phyloP scores from a whole-genome alignment of 2,329 filamentous ascomycete species.

The Fusarium redolens region DNA sequence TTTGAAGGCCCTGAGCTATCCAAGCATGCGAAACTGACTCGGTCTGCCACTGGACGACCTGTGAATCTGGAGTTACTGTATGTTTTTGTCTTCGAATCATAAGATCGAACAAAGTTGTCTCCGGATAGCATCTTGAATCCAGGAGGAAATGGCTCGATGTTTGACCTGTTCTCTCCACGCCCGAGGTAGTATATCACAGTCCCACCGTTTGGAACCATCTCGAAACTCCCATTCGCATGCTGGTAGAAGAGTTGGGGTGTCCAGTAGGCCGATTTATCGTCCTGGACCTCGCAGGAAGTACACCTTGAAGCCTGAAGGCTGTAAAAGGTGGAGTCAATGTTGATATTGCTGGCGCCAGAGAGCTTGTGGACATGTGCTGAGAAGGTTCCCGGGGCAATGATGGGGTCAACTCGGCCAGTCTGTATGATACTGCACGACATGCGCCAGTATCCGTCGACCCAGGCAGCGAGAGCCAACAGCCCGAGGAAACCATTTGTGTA shows the following conservation, averaged over 20 bases:
- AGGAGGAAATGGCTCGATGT: conserved; percentile 39
- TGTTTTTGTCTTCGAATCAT: conserved; percentile 35
- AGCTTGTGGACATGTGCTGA: conserved; percentile 39
- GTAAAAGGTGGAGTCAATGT: conserved; percentile 18
- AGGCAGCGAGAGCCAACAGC: conserved; percentile 16
- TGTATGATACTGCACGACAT: conserved; percentile 42
- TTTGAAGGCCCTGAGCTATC: conserved; percentile 36
- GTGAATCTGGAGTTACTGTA: conserved; percentile 18
- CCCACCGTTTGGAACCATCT: conserved; percentile 40
- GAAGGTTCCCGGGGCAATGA: conserved; percentile 32
- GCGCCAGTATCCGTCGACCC: conserved; percentile 39
- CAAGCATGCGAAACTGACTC: conserved; percentile 40
- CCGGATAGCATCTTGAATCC: conserved; percentile 41
- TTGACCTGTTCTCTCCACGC: conserved; percentile 38
- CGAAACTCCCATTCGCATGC: conserved; percentile 36
- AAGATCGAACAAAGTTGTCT: conserved; percentile 26
- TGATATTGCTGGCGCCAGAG: conserved; percentile 41
- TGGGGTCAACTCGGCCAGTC: conserved; percentile 38
- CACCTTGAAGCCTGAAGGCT: conserved; percentile 36
- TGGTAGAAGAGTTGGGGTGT: conserved; percentile 40
- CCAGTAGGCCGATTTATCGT: conserved; percentile 43
- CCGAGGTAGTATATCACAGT: conserved; percentile 41
- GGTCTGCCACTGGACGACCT: conserved; percentile 33
- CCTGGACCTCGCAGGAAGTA: conserved; percentile 40
- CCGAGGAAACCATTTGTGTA: conserved; percentile 7